Evolutionary conservation across 2,329 filamentous ascomycete genomes (phyloP).

Genomic region (Stemphylium lycopersici): DNA sequence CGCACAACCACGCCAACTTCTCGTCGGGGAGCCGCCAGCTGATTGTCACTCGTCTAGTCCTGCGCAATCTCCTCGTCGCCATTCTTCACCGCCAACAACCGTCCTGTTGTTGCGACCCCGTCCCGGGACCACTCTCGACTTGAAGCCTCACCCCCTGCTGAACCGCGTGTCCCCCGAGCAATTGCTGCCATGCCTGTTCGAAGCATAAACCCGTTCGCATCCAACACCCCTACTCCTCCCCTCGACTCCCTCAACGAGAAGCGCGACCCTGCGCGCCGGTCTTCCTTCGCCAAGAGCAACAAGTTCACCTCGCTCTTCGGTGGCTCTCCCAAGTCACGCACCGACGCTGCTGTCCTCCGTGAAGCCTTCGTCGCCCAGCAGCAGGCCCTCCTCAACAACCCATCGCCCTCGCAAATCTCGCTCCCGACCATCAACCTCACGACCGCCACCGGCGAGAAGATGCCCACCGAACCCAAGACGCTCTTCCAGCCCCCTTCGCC

Average conservation of each 20-base stretch:
- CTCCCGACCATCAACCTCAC: conserved; percentile 92
- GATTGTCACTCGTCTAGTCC: conserved; percentile 22
- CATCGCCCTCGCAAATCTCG: conserved; percentile 71
- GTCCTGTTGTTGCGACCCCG: conserved; percentile 7
- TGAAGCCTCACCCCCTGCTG: conserved; percentile 4
- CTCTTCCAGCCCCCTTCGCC: conserved; percentile 87
- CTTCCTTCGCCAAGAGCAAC: conserved; percentile 66
- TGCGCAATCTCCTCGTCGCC: conserved; percentile 12
- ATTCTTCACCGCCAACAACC: conserved; percentile 25
- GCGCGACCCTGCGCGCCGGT: conserved; percentile 56
- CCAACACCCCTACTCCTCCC: conserved; percentile 57
- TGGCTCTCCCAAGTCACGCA: conserved; percentile 75
- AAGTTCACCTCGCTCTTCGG: conserved; percentile 82
- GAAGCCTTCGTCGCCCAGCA: conserved; percentile 66
- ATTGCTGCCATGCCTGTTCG: conserved; percentile 65
- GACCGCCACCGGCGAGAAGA: conserved; percentile 78
- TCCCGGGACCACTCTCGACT: conserved; percentile 3
- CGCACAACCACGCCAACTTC: conserved; percentile 7
- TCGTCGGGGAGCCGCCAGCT: conserved; percentile 19
- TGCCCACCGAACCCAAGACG: conserved; percentile 74
- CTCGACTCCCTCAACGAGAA: conserved; percentile 62
- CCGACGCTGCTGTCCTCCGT: conserved; percentile 67
- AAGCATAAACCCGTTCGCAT: conserved; percentile 64
- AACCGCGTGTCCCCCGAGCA: conserved; percentile 3
- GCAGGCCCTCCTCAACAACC: conserved; percentile 66